A percentile compares a stretch with the other conserved stretches of the same genome.
These are phyloP conservation scores for Ettlia oleoabundans DNA, from an alignment of 139 green algal genomes.

Conservation along the genomic window DNA sequence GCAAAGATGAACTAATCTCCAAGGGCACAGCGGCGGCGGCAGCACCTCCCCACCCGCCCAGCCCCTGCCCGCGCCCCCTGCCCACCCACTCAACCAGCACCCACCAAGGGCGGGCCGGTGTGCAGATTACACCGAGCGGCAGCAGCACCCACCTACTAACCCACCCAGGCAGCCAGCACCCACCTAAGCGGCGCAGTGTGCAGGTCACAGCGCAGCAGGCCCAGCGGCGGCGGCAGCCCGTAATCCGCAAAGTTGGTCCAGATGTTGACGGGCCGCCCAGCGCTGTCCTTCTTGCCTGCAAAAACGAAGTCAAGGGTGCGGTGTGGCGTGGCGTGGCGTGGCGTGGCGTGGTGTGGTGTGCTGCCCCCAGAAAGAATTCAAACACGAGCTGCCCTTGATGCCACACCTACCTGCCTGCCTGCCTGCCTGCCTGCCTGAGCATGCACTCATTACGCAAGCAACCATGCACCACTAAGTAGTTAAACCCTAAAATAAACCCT, in stretches of 20 bases:
- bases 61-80: neutral
- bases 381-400: neutral
- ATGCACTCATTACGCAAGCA: neutral
- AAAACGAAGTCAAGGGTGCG: neutral
- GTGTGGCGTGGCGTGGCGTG: neutral
- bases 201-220: conserved; percentile 81
- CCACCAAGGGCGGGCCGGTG: no score
- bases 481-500: no score
- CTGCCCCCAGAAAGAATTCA: neutral
- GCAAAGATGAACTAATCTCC: no score
- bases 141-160: neutral
- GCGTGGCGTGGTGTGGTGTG: neutral
- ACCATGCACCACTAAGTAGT: no score
- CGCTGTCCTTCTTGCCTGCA: conserved; percentile 57
- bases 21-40: no score
- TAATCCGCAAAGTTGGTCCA: conserved; percentile 90
- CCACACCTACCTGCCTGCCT: neutral
- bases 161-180: neutral
- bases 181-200: conserved; percentile 72
- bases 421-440: no score
- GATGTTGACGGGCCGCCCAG: conserved; percentile 59
- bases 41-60: no score
- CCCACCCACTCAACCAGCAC: neutral
- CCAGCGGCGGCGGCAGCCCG: conserved; percentile 66
- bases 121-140: no score